Evolutionary conservation across 1,284 basidiomycete species (phyloP).

Genomic region (Rhodofomes roseus): DNA sequence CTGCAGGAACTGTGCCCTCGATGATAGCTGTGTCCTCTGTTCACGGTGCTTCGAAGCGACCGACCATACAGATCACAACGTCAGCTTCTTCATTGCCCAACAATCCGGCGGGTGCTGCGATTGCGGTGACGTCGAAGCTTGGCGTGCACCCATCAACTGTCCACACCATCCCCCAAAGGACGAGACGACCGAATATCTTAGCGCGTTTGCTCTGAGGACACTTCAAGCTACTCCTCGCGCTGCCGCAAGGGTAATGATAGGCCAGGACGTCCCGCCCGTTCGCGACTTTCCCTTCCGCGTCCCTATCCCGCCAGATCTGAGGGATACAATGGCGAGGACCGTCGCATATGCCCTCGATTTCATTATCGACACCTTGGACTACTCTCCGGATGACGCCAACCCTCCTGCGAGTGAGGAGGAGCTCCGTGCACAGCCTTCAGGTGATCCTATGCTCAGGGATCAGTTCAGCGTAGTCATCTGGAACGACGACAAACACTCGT

Average conservation of each 20-base stretch:
- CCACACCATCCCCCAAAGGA: conserved; percentile 55
- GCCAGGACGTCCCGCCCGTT: conserved; percentile 53
- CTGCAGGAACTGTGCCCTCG: conserved; percentile 81
- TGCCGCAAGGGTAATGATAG: conserved; percentile 33
- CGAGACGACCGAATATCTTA: conserved; percentile 23
- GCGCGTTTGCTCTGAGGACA: conserved; percentile 23
- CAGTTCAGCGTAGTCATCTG: conserved; percentile 86
- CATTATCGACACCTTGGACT: conserved; percentile 81
- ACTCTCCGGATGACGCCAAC: conserved; percentile 76
- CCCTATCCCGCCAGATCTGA: conserved; percentile 58
- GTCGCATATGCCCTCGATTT: conserved; percentile 82
- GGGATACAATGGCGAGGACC: conserved; percentile 69
- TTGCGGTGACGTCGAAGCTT: conserved; percentile 88
- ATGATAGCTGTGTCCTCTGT: conserved; percentile 88
- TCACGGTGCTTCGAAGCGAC: conserved; percentile 84
- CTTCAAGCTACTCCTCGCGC: conserved; percentile 26
- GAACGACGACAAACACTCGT: conserved; percentile 98
- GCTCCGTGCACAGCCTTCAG: conserved; percentile 67
- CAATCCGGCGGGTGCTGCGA: conserved; percentile 91
- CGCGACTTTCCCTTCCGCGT: conserved; percentile 55
- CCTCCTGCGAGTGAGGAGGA: conserved; percentile 69
- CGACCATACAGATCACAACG: conserved; percentile 81
- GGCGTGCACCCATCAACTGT: conserved; percentile 67
- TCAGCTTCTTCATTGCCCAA: conserved; percentile 88
- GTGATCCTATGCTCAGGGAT: conserved; percentile 71